Evolutionary conservation across 257 asterid species (phyloP).

Genomic region (Solanum gracilifrons): DNA sequence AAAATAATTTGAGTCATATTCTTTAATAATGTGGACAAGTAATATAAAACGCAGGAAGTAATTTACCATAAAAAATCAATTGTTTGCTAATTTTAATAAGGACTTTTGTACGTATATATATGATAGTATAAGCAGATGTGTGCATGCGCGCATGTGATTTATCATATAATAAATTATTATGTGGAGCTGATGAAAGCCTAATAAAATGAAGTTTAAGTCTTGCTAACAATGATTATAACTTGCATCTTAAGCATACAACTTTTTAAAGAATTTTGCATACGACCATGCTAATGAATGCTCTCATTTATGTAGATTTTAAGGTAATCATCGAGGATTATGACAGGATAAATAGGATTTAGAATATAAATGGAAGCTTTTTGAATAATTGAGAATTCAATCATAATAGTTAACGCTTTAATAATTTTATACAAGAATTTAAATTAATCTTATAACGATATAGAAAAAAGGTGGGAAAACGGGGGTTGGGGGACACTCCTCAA

Average conservation of each 20-base stretch:
- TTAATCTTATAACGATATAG: not conserved
- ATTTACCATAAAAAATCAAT: not conserved
- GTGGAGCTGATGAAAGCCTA: not conserved
- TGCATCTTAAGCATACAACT: not conserved
- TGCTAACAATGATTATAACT: not conserved
- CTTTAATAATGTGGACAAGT: too few species aligned
- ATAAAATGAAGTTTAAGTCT: not conserved
- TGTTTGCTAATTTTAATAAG: too few species aligned
- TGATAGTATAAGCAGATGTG: not conserved
- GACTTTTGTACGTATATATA: too few species aligned
- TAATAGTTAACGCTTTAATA: accelerated
- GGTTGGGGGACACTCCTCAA: not conserved
- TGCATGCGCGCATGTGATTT: not conserved
- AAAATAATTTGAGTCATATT: too few species aligned
- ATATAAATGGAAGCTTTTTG: not conserved
- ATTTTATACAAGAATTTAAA: not conserved
- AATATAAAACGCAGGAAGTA: too few species aligned
- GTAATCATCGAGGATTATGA: not conserved
- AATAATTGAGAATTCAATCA: not conserved
- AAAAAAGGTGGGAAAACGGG: not conserved
- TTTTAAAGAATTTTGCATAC: not conserved
- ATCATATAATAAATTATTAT: not conserved
- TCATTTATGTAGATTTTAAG: not conserved
- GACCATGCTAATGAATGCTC: not conserved
- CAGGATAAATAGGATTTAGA: not conserved